Evolutionary conservation across 345 rosid species (phyloP).

Genomic region (Brassica rapa): DNA sequence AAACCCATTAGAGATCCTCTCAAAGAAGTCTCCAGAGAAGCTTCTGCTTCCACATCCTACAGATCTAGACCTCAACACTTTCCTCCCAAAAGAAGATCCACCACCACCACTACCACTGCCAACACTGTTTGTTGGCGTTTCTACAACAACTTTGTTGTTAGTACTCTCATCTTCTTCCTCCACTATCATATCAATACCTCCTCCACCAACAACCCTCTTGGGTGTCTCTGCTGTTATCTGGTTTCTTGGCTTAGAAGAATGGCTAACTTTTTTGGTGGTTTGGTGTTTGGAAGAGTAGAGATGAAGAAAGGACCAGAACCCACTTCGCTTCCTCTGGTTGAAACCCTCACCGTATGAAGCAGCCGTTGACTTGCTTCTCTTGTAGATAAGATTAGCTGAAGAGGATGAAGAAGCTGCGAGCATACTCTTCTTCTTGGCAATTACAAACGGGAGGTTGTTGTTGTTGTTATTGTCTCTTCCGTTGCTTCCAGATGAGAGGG

Average conservation of each 20-base stretch:
- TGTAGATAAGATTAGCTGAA: conserved; percentile 58
- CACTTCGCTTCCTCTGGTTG: conserved; percentile 54
- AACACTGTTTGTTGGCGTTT: conserved; percentile 28
- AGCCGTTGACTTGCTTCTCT: conserved; percentile 81
- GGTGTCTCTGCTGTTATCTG: conserved; percentile 28
- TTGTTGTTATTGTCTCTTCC: conserved; percentile 37
- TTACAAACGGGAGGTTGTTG: conserved; percentile 61
- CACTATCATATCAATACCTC: conserved; percentile 33
- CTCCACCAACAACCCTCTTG: conserved; percentile 15
- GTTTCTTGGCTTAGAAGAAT: conserved; percentile 20
- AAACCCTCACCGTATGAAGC: conserved; percentile 44
- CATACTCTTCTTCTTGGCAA: conserved; percentile 70
- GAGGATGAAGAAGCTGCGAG: conserved; percentile 48
- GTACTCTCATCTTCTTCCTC: conserved; percentile 39
- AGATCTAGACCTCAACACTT: conserved; percentile 96
- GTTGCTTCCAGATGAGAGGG: conserved; percentile 45
- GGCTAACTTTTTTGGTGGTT: conserved; percentile 33
- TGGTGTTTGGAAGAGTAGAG: conserved; percentile 48
- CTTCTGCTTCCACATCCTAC: conserved; percentile 99
- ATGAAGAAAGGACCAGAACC: conserved; percentile 91
- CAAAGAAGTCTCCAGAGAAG: conserved; percentile 96
- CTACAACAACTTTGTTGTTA: conserved; percentile 24
- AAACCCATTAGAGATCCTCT: conserved; percentile 90
- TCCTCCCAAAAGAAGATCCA: conserved; percentile 72
- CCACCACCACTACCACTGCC: conserved; percentile 1